Percentiles rank a stretch among this genome's conserved stretches.
These are phyloP conservation scores for Fusarium humuli DNA, from an alignment of 2,329 filamentous ascomycete genomes.

Conservation along the genomic window DNA sequence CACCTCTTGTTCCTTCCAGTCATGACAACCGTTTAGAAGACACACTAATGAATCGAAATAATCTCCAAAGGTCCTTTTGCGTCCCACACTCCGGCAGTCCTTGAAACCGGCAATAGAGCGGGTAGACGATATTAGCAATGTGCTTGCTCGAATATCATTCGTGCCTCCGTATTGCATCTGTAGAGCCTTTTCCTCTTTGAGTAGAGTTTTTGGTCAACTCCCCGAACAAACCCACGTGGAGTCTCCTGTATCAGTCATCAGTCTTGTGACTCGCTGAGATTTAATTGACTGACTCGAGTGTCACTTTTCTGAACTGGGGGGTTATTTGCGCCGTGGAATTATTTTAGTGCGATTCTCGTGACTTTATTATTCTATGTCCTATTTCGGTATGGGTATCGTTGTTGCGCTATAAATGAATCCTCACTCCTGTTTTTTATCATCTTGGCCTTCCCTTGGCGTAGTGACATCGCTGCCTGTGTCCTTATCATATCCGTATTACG, in stretches of 20 bases:
- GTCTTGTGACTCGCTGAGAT: neutral
- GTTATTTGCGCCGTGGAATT: neutral
- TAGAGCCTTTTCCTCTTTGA: constrained; percentile 19
- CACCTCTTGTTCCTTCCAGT: neutral
- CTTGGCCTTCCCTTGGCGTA: constrained; percentile 8
- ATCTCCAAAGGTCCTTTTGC: neutral
- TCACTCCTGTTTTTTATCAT: neutral
- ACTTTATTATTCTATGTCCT: constrained; percentile 10
- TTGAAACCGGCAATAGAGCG: constrained; percentile 19
- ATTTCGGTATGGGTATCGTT: constrained; percentile 34
- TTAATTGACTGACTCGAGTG: neutral
- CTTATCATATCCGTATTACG: neutral
- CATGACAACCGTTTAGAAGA: neutral
- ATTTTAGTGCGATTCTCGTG: too few relatives aligned
- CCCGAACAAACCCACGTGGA: constrained; percentile 30
- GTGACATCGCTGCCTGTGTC: neutral
- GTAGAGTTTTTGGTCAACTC: constrained; percentile 22
- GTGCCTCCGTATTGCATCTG: constrained; percentile 10
- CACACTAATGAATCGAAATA: neutral
- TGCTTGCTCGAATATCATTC: constrained; percentile 18
- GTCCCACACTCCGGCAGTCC: constrained; percentile 10
- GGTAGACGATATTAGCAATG: neutral
- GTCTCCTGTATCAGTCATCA: neutral
- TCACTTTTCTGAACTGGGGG: neutral
- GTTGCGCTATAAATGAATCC: constrained; percentile 33